Base-by-base conservation (phyloP, 2,329 filamentous ascomycete species). In the Fonsecaea pedrosoi region DNA sequence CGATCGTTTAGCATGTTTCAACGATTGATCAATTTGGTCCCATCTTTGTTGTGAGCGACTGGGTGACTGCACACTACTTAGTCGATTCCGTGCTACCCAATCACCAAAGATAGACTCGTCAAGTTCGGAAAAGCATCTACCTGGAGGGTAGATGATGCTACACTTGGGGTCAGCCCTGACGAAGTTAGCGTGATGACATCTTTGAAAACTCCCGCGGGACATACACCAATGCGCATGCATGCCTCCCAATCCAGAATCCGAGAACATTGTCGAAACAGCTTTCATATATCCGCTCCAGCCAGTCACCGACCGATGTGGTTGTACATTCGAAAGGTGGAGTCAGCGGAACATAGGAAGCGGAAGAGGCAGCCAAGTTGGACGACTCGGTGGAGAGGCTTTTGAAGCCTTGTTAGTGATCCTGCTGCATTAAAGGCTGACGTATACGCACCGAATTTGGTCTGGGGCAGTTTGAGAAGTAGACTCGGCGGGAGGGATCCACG, bases 141-240 rank as follows among this genome's bases (percentile, higher is more conserved):
- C 32, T 38, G 42, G 50, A 45, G 58, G 38, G 68, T 68, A 2
- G 61, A 71, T 13, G 65, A 72, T 53, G 71, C 71, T 68, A 34
- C 60, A 57, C 21, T 53, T 57, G 13, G 35, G 37, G 30, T 69
- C 63, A 38, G n/a, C 54, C 42, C 65, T 67, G 35, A 21, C 2
- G 15, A 13, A 15, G 40, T 64, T 21, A 67, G 45, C 48, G 30
- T 30, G 13, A 21, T 7, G 25, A 4, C 1, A 7, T n/a, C n/a
- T 21, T 21, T 25, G 12, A 50, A 35, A 57, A 9, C 5, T 32
- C 63, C 1, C 34, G 57, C 12, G 30, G 50, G 37, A 72, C 79
- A 18, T 72, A 81, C 78, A 79, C 66, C 56, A 82, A 81, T 13
- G 80, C 80, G 65, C 78, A 80, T 61, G 79, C 77, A 56, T 81